A percentile compares a stretch with the other conserved stretches of the same genome.
Evolutionary conservation across 2,329 filamentous ascomycete genomes (phyloP).

Genomic region (Emergomyces orientalis): DNA sequence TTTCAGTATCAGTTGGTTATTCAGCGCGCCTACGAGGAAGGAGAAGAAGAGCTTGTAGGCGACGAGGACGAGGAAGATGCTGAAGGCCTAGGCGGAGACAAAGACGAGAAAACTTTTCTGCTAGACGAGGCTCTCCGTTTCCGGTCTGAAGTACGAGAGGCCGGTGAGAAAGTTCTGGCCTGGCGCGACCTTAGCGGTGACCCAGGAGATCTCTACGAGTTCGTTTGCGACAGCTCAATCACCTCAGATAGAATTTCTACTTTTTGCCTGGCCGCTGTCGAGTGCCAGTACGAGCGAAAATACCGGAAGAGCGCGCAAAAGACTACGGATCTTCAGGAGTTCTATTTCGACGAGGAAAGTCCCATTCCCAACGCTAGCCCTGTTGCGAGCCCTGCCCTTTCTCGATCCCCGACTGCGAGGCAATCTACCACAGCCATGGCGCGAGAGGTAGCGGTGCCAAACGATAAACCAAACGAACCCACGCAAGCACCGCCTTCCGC

Average conservation of each 20-base stretch:
- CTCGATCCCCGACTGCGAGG: conserved; percentile 28
- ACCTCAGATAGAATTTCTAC: conserved; percentile 61
- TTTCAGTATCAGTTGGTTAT: conserved; percentile 97
- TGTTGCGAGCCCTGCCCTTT: conserved; percentile 40
- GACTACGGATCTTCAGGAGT: conserved; percentile 74
- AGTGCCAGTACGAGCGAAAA: conserved; percentile 98
- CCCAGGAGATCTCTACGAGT: conserved; percentile 91
- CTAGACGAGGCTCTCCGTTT: conserved; percentile 89
- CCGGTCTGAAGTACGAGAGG: conserved; percentile 69
- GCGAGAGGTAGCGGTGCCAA: conserved; percentile 31
- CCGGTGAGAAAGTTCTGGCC: conserved; percentile 75
- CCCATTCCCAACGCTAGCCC: conserved; percentile 53
- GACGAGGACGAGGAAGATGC: conserved; percentile 76
- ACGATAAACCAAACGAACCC: conserved; percentile 36
- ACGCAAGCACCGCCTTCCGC: conserved; percentile 53
- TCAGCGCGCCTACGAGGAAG: conserved; percentile 93
- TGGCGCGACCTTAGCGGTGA: conserved; percentile 95
- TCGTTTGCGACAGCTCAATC: conserved; percentile 75
- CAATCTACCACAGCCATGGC: conserved; percentile 38
- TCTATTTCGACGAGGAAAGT: conserved; percentile 61
- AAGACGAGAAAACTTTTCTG: conserved; percentile 94
- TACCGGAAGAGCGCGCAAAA: conserved; percentile 70
- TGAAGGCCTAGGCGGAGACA: conserved; percentile 63
- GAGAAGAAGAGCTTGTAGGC: conserved; percentile 86
- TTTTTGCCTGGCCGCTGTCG: conserved; percentile 72